phyloP scores from a whole-genome alignment of 352 stramenopile species.

The Phytopythium mirpurense region DNA sequence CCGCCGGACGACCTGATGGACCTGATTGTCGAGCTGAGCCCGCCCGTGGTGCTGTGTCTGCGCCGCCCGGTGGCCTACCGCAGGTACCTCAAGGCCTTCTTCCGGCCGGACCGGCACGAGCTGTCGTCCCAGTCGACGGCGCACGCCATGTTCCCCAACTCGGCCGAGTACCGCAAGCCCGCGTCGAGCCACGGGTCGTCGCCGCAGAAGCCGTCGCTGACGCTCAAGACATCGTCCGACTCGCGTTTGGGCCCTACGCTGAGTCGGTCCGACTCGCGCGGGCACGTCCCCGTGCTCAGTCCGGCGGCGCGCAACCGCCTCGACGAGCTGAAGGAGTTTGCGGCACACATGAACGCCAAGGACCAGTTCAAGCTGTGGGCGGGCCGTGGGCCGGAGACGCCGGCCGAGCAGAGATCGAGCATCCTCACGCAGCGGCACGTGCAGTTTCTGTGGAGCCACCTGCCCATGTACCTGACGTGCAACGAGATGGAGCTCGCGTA shows the following conservation, averaged over 20 bases:
- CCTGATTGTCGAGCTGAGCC: constrained; percentile 31
- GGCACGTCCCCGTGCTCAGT: neutral
- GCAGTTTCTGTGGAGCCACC: constrained; percentile 51
- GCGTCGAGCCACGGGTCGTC: constrained; percentile 1
- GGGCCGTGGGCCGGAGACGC: constrained; percentile 17
- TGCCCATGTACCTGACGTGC: constrained; percentile 57
- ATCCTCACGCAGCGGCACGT: constrained; percentile 69
- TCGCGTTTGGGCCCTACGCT: neutral
- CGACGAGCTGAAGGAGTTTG: constrained; percentile 37
- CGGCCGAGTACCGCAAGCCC: constrained; percentile 54
- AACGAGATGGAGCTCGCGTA: constrained; percentile 72
- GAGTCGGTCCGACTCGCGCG: neutral
- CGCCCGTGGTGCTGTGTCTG: constrained; percentile 48
- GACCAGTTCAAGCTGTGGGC: constrained; percentile 62
- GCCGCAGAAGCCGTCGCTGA: neutral
- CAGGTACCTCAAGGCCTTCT: constrained; percentile 44
- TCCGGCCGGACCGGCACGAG: constrained; percentile 19
- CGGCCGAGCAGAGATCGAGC: constrained; percentile 30
- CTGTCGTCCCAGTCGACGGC: constrained; percentile 44
- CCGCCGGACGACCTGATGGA: constrained; percentile 56
- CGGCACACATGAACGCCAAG: constrained; percentile 36
- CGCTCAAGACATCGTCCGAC: constrained; percentile 1
- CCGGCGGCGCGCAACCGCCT: neutral
- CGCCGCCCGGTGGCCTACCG: constrained; percentile 52
- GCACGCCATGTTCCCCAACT: constrained; percentile 62